Conservation (phyloP, 1,284 basidiomycete genomes). For the Ganoderma meredithae region DNA sequence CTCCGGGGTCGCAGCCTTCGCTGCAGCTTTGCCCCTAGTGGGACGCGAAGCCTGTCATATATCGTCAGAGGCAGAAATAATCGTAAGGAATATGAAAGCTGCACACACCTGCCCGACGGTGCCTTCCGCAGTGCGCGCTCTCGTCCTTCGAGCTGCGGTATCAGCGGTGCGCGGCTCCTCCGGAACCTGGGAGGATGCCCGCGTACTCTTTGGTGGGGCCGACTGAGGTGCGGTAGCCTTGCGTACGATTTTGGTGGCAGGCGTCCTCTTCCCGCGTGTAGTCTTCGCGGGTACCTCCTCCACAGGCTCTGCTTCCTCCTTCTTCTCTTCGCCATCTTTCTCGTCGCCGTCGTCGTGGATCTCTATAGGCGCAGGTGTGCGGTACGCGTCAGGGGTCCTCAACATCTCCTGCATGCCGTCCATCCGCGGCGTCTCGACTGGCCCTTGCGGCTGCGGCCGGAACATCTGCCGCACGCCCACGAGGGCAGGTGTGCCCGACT, state of each 20-base stretch:
- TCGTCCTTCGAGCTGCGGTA: slow-evolving; percentile 21
- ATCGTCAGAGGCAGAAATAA: not conserved
- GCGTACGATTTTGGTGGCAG: slow-evolving; percentile 24
- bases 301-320: slow-evolving; percentile 21
- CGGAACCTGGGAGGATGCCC: slow-evolving; percentile 18
- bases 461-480: slow-evolving; percentile 46
- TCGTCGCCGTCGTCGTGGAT: not conserved
- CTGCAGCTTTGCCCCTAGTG: slow-evolving; percentile 19
- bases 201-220: slow-evolving; percentile 27
- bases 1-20: slow-evolving; percentile 22
- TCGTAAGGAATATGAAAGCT: not conserved
- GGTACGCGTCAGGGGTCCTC: slow-evolving; percentile 40
- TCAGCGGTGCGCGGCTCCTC: slow-evolving; percentile 11
- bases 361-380: slow-evolving; percentile 7
- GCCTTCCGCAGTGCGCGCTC: slow-evolving; percentile 32
- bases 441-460: slow-evolving; percentile 25
- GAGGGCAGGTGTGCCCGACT: slow-evolving; percentile 43
- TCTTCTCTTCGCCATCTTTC: slow-evolving; percentile 20
- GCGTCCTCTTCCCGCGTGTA: slow-evolving; percentile 24
- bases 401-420: slow-evolving; percentile 48
- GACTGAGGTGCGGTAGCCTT: slow-evolving; percentile 28
- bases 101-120: slow-evolving; percentile 26
- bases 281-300: slow-evolving; percentile 20
- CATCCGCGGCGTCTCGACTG: slow-evolving; percentile 44
- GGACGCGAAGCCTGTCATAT: slow-evolving; percentile 3